Base-by-base conservation (phyloP, 2,329 filamentous ascomycete species). In the Cladosporium halotolerans region DNA sequence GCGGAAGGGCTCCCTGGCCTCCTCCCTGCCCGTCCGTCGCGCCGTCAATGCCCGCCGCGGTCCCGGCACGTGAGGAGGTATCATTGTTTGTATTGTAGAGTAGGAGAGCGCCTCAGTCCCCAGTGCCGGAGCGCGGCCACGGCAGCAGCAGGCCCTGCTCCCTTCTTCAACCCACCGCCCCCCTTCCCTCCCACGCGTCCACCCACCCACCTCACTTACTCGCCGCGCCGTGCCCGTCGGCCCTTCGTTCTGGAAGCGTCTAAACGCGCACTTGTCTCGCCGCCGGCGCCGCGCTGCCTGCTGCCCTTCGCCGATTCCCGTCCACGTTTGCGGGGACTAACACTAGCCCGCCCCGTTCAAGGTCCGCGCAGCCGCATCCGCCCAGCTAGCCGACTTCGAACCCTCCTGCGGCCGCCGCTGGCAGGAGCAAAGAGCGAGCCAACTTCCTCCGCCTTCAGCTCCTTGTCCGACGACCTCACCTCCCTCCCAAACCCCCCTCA, bases 171-270 rank as follows among this genome's bases (percentile, higher is more conserved):
- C 23, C 23, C 23, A 28, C 23, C 23, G 23, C 7, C 23, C 23
- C 23, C 23, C 23, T 28, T 28, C 23, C 23, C 7, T 28, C 23
- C 23, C 23, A 28, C 23, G 23, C 23, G 7, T 28, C 23, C 23
- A 7, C 23, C 23, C 23, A 7, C 23, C 23, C 23, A 28, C 23
- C 7, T 28, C 23, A 28, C 23, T 28, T 7, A 28, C 23, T 28
- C 23, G 23, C 23, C 23, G 23, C 23, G 23, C 23, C 23, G 23
- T 28, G 23, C 23, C 23, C 23, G 23, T 36, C 45, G 14, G 9
- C 45, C 34, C 23, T 38, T 44, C 18, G 48, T 51, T 51, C 48
- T 44, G 40, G 48, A 51, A 51, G 42, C 31, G 16, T 43, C 48
- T 38, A 36, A 38, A 47, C 16, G n/a, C 32, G 18, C 44, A 36